A percentile compares a stretch with the other conserved stretches of the same genome.
Evolutionary conservation across 73 alveolate genomes (phyloP).

Genomic region (Loxodes magnus): DNA sequence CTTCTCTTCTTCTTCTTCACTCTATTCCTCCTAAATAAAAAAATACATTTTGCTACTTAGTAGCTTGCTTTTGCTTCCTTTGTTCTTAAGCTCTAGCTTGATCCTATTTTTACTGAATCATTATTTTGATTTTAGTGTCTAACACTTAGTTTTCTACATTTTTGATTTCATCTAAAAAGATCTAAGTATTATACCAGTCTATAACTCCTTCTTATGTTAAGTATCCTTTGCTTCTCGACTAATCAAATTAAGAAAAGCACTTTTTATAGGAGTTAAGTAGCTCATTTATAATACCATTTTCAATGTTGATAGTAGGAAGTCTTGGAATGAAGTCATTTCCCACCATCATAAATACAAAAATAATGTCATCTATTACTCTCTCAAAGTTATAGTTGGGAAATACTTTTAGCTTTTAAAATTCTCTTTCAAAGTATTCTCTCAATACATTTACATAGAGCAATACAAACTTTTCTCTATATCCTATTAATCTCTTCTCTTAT

Average conservation of each 20-base stretch:
- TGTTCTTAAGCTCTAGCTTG: too few relatives aligned
- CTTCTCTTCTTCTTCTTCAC: too few relatives aligned
- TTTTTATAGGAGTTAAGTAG: constrained; percentile 74
- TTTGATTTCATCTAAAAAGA: constrained; percentile 22
- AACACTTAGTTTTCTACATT: constrained; percentile 72
- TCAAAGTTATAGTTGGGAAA: constrained; percentile 63
- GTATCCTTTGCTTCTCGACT: too few relatives aligned
- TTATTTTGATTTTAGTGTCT: constrained; percentile 35
- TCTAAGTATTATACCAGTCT: constrained; percentile 49
- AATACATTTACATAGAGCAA: constrained; percentile 65
- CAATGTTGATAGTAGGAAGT: constrained; percentile 77
- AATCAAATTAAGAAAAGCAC: constrained; percentile 50
- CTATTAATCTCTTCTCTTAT: constrained; percentile 35
- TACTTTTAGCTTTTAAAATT: constrained; percentile 57
- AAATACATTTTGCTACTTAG: too few relatives aligned
- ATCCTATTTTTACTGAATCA: too few relatives aligned
- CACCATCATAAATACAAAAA: constrained; percentile 89
- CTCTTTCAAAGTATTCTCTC: constrained; percentile 89
- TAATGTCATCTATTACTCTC: constrained; percentile 93
- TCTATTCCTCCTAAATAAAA: too few relatives aligned
- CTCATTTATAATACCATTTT: constrained; percentile 85
- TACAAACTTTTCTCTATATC: constrained; percentile 49
- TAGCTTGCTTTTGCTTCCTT: too few relatives aligned
- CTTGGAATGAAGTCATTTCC: constrained; percentile 98
- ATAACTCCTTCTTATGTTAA: constrained; percentile 56